These are phyloP conservation scores for Coniochaeta sp. DNA, from an alignment of 2,329 filamentous ascomycete genomes.

Conservation along the genomic window DNA sequence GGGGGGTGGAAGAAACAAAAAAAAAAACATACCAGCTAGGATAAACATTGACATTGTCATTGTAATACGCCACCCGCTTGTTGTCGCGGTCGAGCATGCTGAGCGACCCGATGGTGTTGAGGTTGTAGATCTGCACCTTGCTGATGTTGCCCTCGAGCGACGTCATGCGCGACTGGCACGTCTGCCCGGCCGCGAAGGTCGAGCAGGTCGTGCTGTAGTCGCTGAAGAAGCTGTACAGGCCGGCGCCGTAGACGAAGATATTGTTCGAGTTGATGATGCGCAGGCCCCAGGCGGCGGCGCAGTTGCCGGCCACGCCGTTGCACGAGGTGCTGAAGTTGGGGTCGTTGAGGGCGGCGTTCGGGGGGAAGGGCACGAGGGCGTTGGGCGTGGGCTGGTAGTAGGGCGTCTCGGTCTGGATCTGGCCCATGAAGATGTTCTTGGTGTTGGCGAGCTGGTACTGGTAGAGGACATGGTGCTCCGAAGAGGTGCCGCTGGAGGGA, in stretches of 20 bases:
- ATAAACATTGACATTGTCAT: slow-evolving; percentile 26
- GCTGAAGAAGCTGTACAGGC: slow-evolving; percentile 19
- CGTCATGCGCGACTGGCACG: slow-evolving; percentile 13
- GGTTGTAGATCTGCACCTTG: neutral
- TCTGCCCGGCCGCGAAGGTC: slow-evolving; percentile 10
- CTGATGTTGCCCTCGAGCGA: neutral
- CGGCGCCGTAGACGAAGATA: slow-evolving; percentile 16
- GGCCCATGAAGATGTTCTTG: slow-evolving; percentile 44
- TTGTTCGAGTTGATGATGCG: slow-evolving; percentile 8
- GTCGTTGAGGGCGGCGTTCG: neutral
- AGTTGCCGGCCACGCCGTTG: slow-evolving; percentile 8
- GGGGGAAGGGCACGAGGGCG: slow-evolving; percentile 7
- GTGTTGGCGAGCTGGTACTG: slow-evolving; percentile 44
- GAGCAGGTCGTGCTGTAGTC: slow-evolving; percentile 14
- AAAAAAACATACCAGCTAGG: neutral
- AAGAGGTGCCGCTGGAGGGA: slow-evolving; percentile 37
- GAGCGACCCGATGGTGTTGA: neutral
- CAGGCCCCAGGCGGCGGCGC: slow-evolving; percentile 17
- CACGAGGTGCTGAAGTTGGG: slow-evolving; percentile 12
- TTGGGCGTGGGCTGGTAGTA: slow-evolving; percentile 40
- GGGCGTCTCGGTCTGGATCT: slow-evolving; percentile 64
- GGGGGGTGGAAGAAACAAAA: no score
- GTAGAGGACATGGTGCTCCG: slow-evolving; percentile 43
- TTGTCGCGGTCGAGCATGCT: slow-evolving; percentile 24
- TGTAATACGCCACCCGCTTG: slow-evolving; percentile 24